These are phyloP conservation scores for Phyllosticta ampelicida DNA, from an alignment of 2,329 filamentous ascomycete species.

Conservation along the genomic window DNA sequence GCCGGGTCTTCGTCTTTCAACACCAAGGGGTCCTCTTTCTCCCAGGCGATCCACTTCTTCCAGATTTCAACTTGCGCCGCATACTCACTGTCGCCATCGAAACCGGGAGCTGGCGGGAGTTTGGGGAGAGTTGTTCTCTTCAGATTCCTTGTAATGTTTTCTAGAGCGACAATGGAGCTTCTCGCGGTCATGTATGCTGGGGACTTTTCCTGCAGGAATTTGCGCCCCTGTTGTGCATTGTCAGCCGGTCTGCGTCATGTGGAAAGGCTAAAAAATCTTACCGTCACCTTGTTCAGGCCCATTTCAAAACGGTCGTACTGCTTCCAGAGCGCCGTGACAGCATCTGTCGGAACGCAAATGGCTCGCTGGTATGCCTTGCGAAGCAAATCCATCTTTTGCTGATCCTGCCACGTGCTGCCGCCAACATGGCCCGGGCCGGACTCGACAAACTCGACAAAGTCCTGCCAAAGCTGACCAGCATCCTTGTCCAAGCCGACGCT, in stretches of 20 bases:
- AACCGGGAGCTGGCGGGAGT: slow-evolving; percentile 73
- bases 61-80: slow-evolving; percentile 75
- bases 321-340: slow-evolving; percentile 81
- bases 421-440: slow-evolving; percentile 76
- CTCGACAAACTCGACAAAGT: slow-evolving; percentile 90
- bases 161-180: slow-evolving; percentile 78
- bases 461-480: slow-evolving; percentile 80
- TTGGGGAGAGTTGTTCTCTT: slow-evolving; percentile 67
- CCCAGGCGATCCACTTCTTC: slow-evolving; percentile 92
- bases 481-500: slow-evolving; percentile 88
- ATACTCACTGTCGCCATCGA: slow-evolving; percentile 78
- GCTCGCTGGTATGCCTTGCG: slow-evolving; percentile 89
- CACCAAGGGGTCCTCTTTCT: slow-evolving; percentile 84
- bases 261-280: slow-evolving; percentile 32
- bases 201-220: slow-evolving; percentile 87
- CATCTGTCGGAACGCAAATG: slow-evolving; percentile 74
- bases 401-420: slow-evolving; percentile 85
- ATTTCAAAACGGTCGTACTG: slow-evolving; percentile 97
- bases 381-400: slow-evolving; percentile 92
- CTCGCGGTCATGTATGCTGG: slow-evolving; percentile 94
- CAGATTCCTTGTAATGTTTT: slow-evolving; percentile 72
- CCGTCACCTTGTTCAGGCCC: slow-evolving; percentile 82
- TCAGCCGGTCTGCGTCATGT: not conserved
- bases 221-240: slow-evolving; percentile 59
- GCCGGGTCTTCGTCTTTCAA: slow-evolving; percentile 70